Conservation (phyloP, 2,329 filamentous ascomycete species). For the Polytolypa hystricis region DNA sequence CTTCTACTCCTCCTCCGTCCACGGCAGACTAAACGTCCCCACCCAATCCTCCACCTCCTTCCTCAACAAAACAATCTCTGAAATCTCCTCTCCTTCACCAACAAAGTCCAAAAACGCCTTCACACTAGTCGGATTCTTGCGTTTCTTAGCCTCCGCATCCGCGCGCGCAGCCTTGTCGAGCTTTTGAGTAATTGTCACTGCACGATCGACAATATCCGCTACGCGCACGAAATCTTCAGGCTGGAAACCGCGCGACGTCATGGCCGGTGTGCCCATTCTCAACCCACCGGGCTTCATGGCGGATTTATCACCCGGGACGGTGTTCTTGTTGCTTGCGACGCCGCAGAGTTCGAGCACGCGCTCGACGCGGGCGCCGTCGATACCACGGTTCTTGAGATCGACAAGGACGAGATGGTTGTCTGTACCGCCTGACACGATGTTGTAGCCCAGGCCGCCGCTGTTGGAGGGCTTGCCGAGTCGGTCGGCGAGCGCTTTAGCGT, state of each 20-base stretch:
- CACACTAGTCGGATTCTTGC: slow-evolving; percentile 94
- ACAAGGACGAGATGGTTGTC: slow-evolving; percentile 97
- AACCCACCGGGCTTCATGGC: slow-evolving; percentile 88
- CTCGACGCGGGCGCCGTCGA: slow-evolving; percentile 90
- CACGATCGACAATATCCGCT: slow-evolving; percentile 73
- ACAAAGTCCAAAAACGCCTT: slow-evolving; percentile 97
- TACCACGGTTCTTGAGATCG: slow-evolving; percentile 73
- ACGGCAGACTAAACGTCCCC: slow-evolving; percentile 78
- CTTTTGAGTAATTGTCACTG: slow-evolving; percentile 65
- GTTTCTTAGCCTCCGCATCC: slow-evolving; percentile 69
- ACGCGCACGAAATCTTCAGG: slow-evolving; percentile 80
- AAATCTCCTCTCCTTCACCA: slow-evolving; percentile 63
- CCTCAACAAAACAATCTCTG: slow-evolving; percentile 73
- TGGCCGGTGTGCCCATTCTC: slow-evolving; percentile 88
- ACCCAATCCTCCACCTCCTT: slow-evolving; percentile 89
- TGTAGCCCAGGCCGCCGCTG: slow-evolving; percentile 66
- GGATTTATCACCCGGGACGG: slow-evolving; percentile 87
- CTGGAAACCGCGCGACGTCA: slow-evolving; percentile 91
- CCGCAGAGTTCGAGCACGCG: slow-evolving; percentile 83
- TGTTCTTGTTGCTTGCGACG: slow-evolving; percentile 99
- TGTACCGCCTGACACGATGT: slow-evolving; percentile 87
- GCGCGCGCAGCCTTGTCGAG: slow-evolving; percentile 57
- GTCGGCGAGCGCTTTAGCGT: slow-evolving; percentile 81
- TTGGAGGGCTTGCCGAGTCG: slow-evolving; percentile 60
- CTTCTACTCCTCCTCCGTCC: slow-evolving; percentile 50